Conservation (phyloP, 768 basidiomycete genomes). For the Leucosporidium scottii region DNA sequence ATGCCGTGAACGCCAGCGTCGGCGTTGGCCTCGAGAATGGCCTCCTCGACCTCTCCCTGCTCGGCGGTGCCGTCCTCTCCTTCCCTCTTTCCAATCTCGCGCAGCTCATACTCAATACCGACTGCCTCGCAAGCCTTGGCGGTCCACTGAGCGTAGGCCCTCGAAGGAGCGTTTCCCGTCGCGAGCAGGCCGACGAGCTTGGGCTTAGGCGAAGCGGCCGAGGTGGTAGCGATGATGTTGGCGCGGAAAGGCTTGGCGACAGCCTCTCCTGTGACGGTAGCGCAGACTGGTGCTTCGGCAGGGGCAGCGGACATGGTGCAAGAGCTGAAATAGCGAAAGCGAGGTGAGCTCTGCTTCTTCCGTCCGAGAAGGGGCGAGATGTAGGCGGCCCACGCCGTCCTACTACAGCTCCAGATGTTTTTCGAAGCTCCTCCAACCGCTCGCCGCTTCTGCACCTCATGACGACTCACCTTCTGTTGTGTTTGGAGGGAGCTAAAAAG, state of each 20-base stretch:
- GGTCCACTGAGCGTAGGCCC: constrained; percentile 82
- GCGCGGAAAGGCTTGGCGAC: constrained; percentile 64
- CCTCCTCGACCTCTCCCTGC: constrained; percentile 73
- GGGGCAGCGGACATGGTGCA: too few relatives aligned
- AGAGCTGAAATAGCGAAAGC: too few relatives aligned
- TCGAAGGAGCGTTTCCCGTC: constrained; percentile 70
- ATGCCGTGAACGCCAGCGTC: constrained; percentile 57
- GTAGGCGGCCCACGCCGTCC: too few relatives aligned
- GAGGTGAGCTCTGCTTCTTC: too few relatives aligned
- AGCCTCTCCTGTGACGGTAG: constrained; percentile 59
- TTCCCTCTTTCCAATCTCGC: constrained; percentile 58
- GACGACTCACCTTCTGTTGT: too few relatives aligned
- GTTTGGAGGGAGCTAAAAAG: too few relatives aligned
- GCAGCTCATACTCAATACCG: constrained; percentile 78
- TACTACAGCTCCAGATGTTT: too few relatives aligned
- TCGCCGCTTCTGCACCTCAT: too few relatives aligned
- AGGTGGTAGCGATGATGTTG: constrained; percentile 52
- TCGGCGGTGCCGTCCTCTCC: constrained; percentile 39
- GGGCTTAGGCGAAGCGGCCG: constrained; percentile 45
- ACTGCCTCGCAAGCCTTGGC: constrained; percentile 80
- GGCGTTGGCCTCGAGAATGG: constrained; percentile 89
- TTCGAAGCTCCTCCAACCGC: too few relatives aligned
- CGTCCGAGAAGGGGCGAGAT: too few relatives aligned
- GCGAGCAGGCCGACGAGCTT: constrained; percentile 87
- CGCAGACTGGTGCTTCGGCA: neutral